Percentiles rank a stretch among this genome's conserved stretches.
These are phyloP conservation scores for Lachancea quebecensis DNA, from an alignment of 805 yeast genomes.

Conservation along the genomic window DNA sequence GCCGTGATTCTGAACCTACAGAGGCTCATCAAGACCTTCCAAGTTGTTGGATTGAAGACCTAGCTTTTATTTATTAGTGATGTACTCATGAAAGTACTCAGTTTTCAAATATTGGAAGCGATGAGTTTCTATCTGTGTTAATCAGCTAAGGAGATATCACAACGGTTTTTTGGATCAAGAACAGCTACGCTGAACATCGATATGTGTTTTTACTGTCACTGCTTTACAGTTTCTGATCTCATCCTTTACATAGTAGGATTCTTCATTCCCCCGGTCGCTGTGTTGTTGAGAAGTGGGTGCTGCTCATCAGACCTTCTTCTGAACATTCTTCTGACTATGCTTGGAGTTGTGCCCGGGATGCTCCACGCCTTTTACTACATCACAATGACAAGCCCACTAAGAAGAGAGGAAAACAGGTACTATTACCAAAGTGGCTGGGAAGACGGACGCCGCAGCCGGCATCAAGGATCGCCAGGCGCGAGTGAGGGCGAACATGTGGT, in stretches of 20 bases:
- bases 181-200: neutral
- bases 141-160: too few relatives aligned
- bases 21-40: too few relatives aligned
- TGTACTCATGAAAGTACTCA: too few relatives aligned
- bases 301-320: slow-evolving; percentile 49
- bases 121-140: too few relatives aligned
- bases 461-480: slow-evolving; percentile 1
- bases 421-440: slow-evolving; percentile 30
- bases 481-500: neutral
- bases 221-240: slow-evolving; percentile 40
- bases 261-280: slow-evolving; percentile 70
- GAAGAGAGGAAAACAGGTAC: slow-evolving; percentile 20
- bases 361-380: slow-evolving; percentile 55
- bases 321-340: slow-evolving; percentile 57
- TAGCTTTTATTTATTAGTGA: too few relatives aligned
- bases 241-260: slow-evolving; percentile 53
- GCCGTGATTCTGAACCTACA: too few relatives aligned
- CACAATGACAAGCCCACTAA: slow-evolving; percentile 26
- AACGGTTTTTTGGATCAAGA: too few relatives aligned
- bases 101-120: too few relatives aligned
- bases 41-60: too few relatives aligned
- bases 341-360: slow-evolving; percentile 74
- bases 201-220: slow-evolving; percentile 19
- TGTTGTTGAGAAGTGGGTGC: slow-evolving; percentile 55
- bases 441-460: slow-evolving; percentile 19